Percentiles rank a stretch among this genome's conserved stretches.
phyloP scores from a whole-genome alignment of 1,284 basidiomycete species.

The Leccinum subatratum region DNA sequence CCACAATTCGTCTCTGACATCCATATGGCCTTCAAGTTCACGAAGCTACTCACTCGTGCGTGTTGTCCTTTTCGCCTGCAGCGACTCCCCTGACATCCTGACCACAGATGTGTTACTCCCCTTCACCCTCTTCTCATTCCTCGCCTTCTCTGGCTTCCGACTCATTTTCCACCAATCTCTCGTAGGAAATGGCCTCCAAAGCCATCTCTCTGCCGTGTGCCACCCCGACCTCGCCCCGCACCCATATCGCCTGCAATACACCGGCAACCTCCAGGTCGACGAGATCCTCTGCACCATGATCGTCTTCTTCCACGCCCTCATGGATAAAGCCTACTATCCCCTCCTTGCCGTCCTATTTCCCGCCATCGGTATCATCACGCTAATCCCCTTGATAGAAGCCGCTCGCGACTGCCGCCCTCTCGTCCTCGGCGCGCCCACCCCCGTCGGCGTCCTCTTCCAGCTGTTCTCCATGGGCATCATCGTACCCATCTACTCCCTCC shows the following conservation, averaged over 20 bases:
- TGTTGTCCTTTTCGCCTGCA: background rate
- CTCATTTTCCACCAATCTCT: slow-evolving; percentile 20
- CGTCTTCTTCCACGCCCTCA: slow-evolving; percentile 38
- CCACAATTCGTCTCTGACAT: no score
- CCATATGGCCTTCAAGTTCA: background rate
- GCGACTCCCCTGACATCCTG: background rate
- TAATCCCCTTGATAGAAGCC: slow-evolving; percentile 24
- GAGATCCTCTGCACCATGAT: slow-evolving; percentile 34
- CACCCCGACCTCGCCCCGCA: slow-evolving; percentile 13
- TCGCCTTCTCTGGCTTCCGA: slow-evolving; percentile 12
- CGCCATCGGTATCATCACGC: slow-evolving; percentile 12
- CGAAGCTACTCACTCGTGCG: slow-evolving; percentile 7
- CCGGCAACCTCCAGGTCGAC: slow-evolving; percentile 31
- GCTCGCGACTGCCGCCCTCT: slow-evolving; percentile 19
- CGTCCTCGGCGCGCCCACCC: slow-evolving; percentile 17
- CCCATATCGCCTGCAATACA: slow-evolving; percentile 35
- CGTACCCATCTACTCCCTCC: slow-evolving; percentile 41
- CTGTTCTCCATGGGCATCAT: slow-evolving; percentile 34
- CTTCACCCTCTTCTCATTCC: slow-evolving; percentile 18
- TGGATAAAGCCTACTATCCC: slow-evolving; percentile 27
- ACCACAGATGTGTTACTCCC: slow-evolving; percentile 15
- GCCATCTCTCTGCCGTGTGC: slow-evolving; percentile 16
- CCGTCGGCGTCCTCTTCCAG: slow-evolving; percentile 28
- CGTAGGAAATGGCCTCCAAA: slow-evolving; percentile 13
- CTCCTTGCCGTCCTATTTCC: slow-evolving; percentile 32